A percentile compares a stretch with the other conserved stretches of the same genome.
Evolutionary conservation across 2,329 filamentous ascomycete species (phyloP).

Genomic region (Pseudodiploospora longispora): DNA sequence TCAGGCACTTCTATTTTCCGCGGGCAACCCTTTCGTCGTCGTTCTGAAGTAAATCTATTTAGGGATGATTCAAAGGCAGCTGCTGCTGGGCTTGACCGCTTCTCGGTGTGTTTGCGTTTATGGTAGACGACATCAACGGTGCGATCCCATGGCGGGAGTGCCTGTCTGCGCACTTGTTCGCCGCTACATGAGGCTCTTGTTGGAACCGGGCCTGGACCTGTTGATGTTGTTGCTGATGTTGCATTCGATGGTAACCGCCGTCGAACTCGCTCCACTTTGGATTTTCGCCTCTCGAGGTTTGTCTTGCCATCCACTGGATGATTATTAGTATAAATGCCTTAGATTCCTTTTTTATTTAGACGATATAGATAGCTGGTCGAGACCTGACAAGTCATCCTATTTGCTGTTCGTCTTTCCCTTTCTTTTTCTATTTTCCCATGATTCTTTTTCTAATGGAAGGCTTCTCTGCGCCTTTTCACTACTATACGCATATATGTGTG

Average conservation of each 20-base stretch:
- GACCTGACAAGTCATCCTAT: no score
- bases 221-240: not conserved
- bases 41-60: constrained; percentile 14
- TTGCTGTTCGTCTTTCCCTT: not conserved
- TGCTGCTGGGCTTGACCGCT: not conserved
- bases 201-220: not conserved
- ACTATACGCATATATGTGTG: no score
- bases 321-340: not conserved
- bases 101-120: constrained; percentile 8
- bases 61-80: constrained; percentile 15
- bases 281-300: constrained; percentile 5
- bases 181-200: not conserved
- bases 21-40: not conserved
- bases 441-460: no score
- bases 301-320: constrained; percentile 1
- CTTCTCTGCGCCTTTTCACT: no score
- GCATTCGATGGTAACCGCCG: not conserved
- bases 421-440: not conserved
- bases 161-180: not conserved
- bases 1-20: no score
- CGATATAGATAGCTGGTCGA: no score
- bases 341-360: no score
- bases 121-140: constrained; percentile 29
- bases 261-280: constrained; percentile 3
- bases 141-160: constrained; percentile 27